Evolutionary conservation across 768 basidiomycete species (phyloP), one percentile per base, ranked within the genome.

Genomic region (Russula earlei): DNA sequence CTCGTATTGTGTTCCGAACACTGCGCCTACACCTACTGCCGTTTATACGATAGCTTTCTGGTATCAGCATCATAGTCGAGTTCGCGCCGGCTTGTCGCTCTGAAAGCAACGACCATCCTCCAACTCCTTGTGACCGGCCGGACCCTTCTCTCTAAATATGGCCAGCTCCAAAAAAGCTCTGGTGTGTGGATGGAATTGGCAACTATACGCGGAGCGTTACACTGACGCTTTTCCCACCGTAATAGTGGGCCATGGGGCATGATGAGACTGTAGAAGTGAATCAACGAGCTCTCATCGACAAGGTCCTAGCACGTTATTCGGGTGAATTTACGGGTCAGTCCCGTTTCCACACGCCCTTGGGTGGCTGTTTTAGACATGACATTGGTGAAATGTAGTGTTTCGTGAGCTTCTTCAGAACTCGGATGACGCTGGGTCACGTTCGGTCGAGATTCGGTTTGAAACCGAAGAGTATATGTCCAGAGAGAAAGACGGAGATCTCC

Each of bases 261-360:
- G 87, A 89, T 64, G 87, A 89, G 65, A 79, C 84, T 0, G 85
- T 93, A 0, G 87, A 94, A 70, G 93, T 95, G 44, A 95, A 95
- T 69, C 94, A 95, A 67, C 81, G 94, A 19, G 93, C 92, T n/a
- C 74, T 96, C 55, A 95, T 97, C 51, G 94, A 96, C 76, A 97
- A 93, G 71, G 91, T 98, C 22, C 81, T 99, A 20, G 92, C 95
- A 10, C 77, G 95, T 24, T 99, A 99, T 71, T 90, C 87, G 12
- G 94, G 91, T 50, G 93, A 96, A 73, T 90, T 93, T 63, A 95
- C 93, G 5, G 81, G 78, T 82, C 49, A 55, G 72, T 47, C 8
- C n/a, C 8, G 29, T 19, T 29, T 27, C 20, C 10, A 37, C 10
- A 31, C 36, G 24, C 12, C 20, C 11, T 7, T 15, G 4, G 6